A percentile compares a stretch with the other conserved stretches of the same genome.
These are phyloP conservation scores for Hypoxylon rickii DNA, from an alignment of 495 filamentous ascomycete genomes.

Conservation along the genomic window DNA sequence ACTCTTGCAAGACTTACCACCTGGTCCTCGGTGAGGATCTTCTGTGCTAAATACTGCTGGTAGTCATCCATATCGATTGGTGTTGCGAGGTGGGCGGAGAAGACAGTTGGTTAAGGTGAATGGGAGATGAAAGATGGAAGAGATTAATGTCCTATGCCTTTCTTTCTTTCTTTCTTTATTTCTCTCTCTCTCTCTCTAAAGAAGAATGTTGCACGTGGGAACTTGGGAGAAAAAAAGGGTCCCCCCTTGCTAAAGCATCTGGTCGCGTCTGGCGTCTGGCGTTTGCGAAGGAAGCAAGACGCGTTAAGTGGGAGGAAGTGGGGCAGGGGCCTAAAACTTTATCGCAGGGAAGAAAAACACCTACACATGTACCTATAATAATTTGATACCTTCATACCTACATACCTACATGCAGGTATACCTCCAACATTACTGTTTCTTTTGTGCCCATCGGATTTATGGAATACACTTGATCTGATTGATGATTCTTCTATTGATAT, in stretches of 20 bases:
- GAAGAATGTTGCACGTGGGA: no score
- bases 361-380: no score
- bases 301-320: conserved; percentile 46
- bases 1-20: conserved; percentile 57
- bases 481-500: no score
- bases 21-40: conserved; percentile 75
- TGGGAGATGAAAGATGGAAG: background rate
- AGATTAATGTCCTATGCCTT: no score
- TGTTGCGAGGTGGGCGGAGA: background rate
- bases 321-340: conserved; percentile 5
- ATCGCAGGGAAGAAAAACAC: no score
- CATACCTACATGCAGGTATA: background rate
- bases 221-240: background rate
- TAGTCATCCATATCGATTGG: conserved; percentile 58
- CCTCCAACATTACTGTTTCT: no score
- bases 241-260: background rate
- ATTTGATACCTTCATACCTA: background rate
- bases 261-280: conserved; percentile 28
- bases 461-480: no score
- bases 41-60: conserved; percentile 71
- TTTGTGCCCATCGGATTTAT: no score
- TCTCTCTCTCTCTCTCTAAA: no score
- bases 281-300: conserved; percentile 23
- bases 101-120: background rate
- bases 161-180: no score